Base-by-base conservation (phyloP, 306 rosid genomes). In the Medicago lupulina region DNA sequence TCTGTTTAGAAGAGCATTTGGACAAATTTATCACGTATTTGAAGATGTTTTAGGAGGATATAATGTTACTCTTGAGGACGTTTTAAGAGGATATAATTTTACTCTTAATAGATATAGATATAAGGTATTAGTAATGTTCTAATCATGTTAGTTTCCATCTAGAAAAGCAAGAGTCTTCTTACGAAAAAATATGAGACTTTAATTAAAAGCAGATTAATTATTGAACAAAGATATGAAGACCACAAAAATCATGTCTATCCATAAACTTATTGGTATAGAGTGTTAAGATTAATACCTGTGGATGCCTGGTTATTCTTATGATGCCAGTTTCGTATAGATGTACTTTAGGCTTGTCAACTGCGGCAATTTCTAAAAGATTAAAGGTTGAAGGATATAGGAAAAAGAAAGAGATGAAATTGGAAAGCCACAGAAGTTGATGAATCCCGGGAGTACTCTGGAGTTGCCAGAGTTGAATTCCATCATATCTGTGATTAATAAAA, bases 291-390 rank as follows among this genome's bases (percentile, higher is more conserved):
- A 41, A 60, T 86, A 78, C 98, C 96, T 92, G 98, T 16, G 98
- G 98, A 76, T 95, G 98, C 80, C 98, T 87, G 54, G 97, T 95
- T 80, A 95, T 92, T 84, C 98, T 92, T 58, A 95, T 92, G 47
- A 95, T 87, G 76, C 98, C 98, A 70, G 97, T 90, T 86, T 95
- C 97, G 89, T 92, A 95, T 58, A 95, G 96, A 86, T 95, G 98
- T 87, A 95, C 69, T 80, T 95, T 90, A 63, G 98, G 98, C 87
- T 95, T 95, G 86, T 95, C 98, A 73, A 95, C 96, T 21, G 98
- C 98, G 1, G 98, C 98, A 23, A 95, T 93, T 81, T 95, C 98
- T 68, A 95, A 74, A 59, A 95, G 93, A 85, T 95, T 95, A 78
- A 95, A 95, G 44, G 98, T 95, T 4, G 98, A 95, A 25, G 98